These are phyloP conservation scores for Mortierella sp. DNA, from an alignment of 371 early-diverging fungal genomes.

Conservation along the genomic window DNA sequence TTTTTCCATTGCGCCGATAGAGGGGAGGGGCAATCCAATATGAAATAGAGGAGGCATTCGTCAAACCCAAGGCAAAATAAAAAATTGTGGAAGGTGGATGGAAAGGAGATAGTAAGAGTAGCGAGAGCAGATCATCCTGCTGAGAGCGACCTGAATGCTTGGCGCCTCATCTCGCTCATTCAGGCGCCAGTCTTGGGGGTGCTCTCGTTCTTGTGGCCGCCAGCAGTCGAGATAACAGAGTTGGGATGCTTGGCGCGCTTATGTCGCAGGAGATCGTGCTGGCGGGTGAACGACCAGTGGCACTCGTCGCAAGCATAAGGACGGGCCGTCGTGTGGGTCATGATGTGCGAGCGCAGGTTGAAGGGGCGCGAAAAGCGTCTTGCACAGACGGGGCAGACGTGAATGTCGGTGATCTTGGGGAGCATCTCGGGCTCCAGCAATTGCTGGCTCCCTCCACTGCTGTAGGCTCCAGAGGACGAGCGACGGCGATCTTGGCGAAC, in stretches of 20 bases:
- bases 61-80: constrained; percentile 8
- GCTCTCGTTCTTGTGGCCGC: background rate
- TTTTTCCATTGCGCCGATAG: constrained; percentile 1
- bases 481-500: constrained; percentile 48
- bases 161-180: background rate
- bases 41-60: background rate
- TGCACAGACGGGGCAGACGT: constrained; percentile 65
- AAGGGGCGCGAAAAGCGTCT: constrained; percentile 74
- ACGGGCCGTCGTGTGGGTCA: constrained; percentile 75
- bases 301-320: constrained; percentile 79
- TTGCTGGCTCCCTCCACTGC: constrained; percentile 30
- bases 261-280: constrained; percentile 87
- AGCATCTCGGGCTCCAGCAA: constrained; percentile 37
- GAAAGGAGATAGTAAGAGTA: background rate
- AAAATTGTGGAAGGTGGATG: background rate
- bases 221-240: constrained; percentile 13
- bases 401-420: constrained; percentile 50
- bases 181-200: constrained; percentile 2
- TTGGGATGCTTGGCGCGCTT: constrained; percentile 54
- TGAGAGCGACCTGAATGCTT: background rate
- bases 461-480: constrained; percentile 34
- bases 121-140: background rate
- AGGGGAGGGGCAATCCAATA: constrained; percentile 11
- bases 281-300: constrained; percentile 72
- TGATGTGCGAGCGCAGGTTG: constrained; percentile 71